Evolutionary conservation across 2,329 filamentous ascomycete genomes (phyloP).

Genomic region (Penicillium occitanis): DNA sequence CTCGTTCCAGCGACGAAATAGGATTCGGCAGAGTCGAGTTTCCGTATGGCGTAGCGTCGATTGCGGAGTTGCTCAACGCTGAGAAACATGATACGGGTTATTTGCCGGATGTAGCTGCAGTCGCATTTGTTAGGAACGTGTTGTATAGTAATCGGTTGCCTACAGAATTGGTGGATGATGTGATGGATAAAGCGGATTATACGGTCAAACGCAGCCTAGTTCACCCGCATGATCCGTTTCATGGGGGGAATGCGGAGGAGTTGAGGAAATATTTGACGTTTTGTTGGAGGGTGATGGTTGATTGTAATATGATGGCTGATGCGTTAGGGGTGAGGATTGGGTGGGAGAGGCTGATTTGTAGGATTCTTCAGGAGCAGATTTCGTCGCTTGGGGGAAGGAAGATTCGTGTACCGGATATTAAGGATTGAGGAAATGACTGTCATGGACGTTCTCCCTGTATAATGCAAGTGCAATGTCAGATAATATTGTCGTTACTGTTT

Average conservation of each 20-base stretch:
- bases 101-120: neutral
- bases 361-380: neutral
- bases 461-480: no score
- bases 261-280: constrained; percentile 30
- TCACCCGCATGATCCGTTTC: constrained; percentile 21
- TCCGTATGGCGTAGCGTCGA: constrained; percentile 7
- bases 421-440: neutral
- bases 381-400: neutral
- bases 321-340: constrained; percentile 24
- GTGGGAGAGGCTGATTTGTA: constrained; percentile 16
- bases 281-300: constrained; percentile 31
- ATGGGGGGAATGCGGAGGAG: constrained; percentile 24
- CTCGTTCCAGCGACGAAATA: neutral
- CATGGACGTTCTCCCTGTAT: neutral
- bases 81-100: neutral
- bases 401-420: no score
- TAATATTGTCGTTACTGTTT: neutral
- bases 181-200: constrained; percentile 8
- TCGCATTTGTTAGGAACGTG: neutral
- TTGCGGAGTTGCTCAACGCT: neutral
- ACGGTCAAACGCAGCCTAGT: neutral
- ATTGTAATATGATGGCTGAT: constrained; percentile 28
- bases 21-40: neutral
- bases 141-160: constrained; percentile 1
- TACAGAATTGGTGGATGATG: neutral